Percentiles rank a stretch among this genome's conserved stretches.
phyloP scores from a whole-genome alignment of 176 grass and related monocot genomes.

The Ampelocalamus luodianensis region DNA sequence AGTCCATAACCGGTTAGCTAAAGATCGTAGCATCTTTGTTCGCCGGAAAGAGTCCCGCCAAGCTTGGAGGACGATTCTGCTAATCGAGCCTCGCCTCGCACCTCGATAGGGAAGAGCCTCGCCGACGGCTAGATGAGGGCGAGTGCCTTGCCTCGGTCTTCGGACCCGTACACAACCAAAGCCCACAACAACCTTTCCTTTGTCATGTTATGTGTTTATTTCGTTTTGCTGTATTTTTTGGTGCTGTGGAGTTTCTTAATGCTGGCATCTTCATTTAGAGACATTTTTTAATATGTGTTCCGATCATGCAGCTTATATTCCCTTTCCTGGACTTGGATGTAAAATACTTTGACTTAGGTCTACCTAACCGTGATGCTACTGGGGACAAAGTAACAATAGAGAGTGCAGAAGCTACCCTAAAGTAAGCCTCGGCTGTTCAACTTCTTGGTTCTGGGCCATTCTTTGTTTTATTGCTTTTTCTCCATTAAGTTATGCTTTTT shows the following conservation, averaged over 20 bases:
- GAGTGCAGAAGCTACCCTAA: conserved; percentile 82
- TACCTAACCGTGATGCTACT: conserved; percentile 74
- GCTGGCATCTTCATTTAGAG: neutral
- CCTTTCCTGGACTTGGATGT: conserved; percentile 93
- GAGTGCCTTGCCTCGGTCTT: no score
- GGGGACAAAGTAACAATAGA: conserved; percentile 74
- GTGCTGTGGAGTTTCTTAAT: neutral
- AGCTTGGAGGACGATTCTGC: no score
- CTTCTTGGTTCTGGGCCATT: neutral
- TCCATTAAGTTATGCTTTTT: neutral
- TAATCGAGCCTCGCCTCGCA: no score
- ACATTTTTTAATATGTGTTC: conserved; percentile 12
- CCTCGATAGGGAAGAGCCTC: no score
- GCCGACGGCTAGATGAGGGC: no score
- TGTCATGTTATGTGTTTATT: neutral
- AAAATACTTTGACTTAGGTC: conserved; percentile 93
- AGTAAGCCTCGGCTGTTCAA: conserved; percentile 48
- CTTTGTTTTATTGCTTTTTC: conserved; percentile 3
- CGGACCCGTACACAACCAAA: no score
- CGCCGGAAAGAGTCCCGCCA: no score
- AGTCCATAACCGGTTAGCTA: no score
- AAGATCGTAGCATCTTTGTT: no score
- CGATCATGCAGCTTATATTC: conserved; percentile 78
- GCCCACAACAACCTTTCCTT: neutral
- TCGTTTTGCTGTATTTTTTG: conserved; percentile 29